Base-by-base conservation (phyloP, 2,329 filamentous ascomycete species). In the Venturia carpophila region DNA sequence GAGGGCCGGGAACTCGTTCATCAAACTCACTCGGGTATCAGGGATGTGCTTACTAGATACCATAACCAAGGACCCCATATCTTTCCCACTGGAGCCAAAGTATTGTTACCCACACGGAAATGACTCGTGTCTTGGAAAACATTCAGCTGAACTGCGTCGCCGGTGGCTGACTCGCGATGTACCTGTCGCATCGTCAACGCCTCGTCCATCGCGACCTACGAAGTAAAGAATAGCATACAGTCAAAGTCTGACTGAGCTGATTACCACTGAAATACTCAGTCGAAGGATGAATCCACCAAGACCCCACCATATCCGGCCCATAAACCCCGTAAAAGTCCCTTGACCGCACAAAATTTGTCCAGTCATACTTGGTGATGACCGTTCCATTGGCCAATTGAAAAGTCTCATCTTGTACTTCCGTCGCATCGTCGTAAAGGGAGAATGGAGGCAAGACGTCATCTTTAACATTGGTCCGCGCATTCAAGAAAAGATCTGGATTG, bases 91-190 rank as follows among this genome's bases (percentile, higher is more conserved):
- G 47, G 70, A 34, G 73, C 68, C 67, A 76, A 75, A 1, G 70
- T 71, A 62, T 78, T 76, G 24, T 68, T 70, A 45, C 73, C 72
- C 0, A 70, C 72, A 5, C 73, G 75, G 68, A 74, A 72, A 68
- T 79, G 80, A 68, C 80, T 78, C 0, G 80, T 82, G 42, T 80
- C 81, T 68, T 83, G 80, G 41, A 83, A 75, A 77, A 83, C 82
- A 70, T 83, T 83, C 45, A 83, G 72, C 66, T 82, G 79, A 2
- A 83, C 80, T 0, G 77, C 76, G 66, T 83, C 81, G 5, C 81
- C 81, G 0, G 80, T 82, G 3, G 73, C 68, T 3, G 76, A 79
- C 68, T 83, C 80, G 5, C 81, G 77, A 67, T 83, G 81, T 9
- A 52, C 47, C 47, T 52, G 4, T 17, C 9, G 15, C 6, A 2